phyloP scores from a whole-genome alignment of 768 basidiomycete genomes.

The Cystofilobasidium capitatum region DNA sequence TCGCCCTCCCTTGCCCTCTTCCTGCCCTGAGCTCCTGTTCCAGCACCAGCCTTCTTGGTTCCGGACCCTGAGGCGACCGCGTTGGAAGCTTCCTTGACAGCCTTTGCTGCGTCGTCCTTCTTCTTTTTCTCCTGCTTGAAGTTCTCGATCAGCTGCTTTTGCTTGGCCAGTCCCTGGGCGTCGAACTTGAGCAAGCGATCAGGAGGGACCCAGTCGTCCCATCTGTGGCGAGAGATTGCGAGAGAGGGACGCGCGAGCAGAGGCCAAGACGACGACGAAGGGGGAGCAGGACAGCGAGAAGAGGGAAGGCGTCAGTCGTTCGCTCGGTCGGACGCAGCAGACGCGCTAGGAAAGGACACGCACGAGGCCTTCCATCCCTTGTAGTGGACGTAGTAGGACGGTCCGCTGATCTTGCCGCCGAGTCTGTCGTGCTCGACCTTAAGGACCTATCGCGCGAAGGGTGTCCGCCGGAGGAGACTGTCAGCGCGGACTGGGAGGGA shows the following conservation, averaged over 20 bases:
- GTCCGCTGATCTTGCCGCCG: conserved; percentile 52
- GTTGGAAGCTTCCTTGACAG: not conserved
- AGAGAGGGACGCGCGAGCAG: conserved; percentile 1
- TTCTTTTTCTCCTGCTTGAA: conserved; percentile 13
- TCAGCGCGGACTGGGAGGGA: not conserved
- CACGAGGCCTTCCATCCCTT: conserved; percentile 99
- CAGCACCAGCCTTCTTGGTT: not conserved
- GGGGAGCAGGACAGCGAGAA: conserved; percentile 10
- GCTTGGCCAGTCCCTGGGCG: conserved; percentile 65
- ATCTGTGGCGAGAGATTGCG: conserved; percentile 46
- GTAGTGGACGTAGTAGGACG: conserved; percentile 93
- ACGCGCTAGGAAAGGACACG: conserved; percentile 28
- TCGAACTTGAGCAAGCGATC: conserved; percentile 71
- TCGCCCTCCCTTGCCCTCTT: conserved; percentile 23
- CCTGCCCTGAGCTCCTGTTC: not conserved
- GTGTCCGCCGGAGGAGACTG: not conserved
- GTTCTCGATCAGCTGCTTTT: conserved; percentile 53
- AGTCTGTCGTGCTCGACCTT: conserved; percentile 57
- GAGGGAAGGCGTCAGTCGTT: not conserved
- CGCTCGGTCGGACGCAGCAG: not conserved
- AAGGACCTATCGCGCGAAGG: conserved; percentile 46
- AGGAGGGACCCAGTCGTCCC: conserved; percentile 94
- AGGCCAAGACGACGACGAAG: conserved; percentile 18
- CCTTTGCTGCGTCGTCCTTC: conserved; percentile 6
- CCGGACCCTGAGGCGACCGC: not conserved